phyloP scores from a whole-genome alignment of 441 rosid species.

The Populus tomentosa region DNA sequence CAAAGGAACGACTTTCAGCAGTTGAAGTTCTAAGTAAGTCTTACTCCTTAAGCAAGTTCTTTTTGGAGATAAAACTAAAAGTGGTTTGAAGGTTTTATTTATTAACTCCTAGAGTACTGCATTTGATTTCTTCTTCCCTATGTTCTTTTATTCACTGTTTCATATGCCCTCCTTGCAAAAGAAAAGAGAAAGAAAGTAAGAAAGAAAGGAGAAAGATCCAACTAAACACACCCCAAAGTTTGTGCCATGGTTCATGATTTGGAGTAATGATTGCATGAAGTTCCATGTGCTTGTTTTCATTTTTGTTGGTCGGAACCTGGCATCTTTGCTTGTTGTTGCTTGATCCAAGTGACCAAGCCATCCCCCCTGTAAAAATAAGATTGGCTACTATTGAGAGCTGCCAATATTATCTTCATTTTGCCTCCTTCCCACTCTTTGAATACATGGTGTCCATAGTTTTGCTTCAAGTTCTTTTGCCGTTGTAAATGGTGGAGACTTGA shows the following conservation, averaged over 20 bases:
- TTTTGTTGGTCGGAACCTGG: background rate
- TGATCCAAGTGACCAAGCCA: background rate
- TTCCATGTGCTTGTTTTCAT: background rate
- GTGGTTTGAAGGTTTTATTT: background rate
- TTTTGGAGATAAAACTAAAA: background rate
- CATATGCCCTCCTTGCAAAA: background rate
- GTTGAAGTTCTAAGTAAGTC: slow-evolving; percentile 76
- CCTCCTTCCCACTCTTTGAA: background rate
- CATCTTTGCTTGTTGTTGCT: background rate
- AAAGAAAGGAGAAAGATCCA: too few species aligned
- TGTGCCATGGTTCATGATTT: background rate
- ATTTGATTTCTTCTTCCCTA: background rate
- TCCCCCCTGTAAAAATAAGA: background rate
- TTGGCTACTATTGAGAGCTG: background rate
- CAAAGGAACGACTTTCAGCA: slow-evolving; percentile 77
- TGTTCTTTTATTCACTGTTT: background rate
- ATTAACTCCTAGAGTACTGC: background rate
- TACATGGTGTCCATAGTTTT: background rate
- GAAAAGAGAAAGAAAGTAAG: background rate
- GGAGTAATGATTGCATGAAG: background rate
- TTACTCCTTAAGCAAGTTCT: background rate
- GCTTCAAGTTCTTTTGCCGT: slow-evolving; percentile 1
- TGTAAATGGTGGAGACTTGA: slow-evolving; percentile 8
- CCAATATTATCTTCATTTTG: background rate
- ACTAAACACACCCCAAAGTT: background rate